Percentiles rank a stretch among this genome's conserved stretches.
Conservation (phyloP, 371 early-diverging fungal genomes). For the Haplosporangium sp. region DNA sequence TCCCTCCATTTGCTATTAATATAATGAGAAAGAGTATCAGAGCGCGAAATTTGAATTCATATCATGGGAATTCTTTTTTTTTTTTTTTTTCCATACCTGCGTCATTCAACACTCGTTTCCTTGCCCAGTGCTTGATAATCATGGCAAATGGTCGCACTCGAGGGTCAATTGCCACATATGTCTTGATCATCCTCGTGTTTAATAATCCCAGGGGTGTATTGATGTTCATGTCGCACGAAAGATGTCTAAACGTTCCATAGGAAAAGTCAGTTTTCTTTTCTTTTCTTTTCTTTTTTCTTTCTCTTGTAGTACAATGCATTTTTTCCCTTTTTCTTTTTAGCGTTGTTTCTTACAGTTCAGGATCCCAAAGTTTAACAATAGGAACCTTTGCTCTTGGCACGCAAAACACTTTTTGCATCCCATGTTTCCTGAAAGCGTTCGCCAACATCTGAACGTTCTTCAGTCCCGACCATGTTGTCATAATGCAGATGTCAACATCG, state of each 20-base stretch:
- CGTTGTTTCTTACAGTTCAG: constrained; percentile 62
- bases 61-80: not conserved
- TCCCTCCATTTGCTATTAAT: constrained; percentile 84
- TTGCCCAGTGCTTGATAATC: constrained; percentile 88
- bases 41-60: not conserved
- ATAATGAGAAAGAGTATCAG: not conserved
- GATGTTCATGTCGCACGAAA: constrained; percentile 89
- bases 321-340: too few species aligned
- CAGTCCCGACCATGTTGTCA: constrained; percentile 64
- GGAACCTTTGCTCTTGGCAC: constrained; percentile 76
- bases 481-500: constrained; percentile 75
- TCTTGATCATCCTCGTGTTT: constrained; percentile 83
- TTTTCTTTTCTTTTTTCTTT: too few species aligned
- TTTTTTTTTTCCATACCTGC: constrained; percentile 62
- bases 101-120: constrained; percentile 77
- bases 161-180: constrained; percentile 83
- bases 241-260: constrained; percentile 32
- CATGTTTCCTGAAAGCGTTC: constrained; percentile 59
- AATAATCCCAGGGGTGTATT: constrained; percentile 82
- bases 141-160: constrained; percentile 82
- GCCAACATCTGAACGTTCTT: constrained; percentile 62
- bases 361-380: constrained; percentile 72
- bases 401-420: constrained; percentile 65
- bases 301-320: too few species aligned
- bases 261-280: not conserved